Conservation (phyloP, 345 rosid species). For the Gossypium thurberi region DNA sequence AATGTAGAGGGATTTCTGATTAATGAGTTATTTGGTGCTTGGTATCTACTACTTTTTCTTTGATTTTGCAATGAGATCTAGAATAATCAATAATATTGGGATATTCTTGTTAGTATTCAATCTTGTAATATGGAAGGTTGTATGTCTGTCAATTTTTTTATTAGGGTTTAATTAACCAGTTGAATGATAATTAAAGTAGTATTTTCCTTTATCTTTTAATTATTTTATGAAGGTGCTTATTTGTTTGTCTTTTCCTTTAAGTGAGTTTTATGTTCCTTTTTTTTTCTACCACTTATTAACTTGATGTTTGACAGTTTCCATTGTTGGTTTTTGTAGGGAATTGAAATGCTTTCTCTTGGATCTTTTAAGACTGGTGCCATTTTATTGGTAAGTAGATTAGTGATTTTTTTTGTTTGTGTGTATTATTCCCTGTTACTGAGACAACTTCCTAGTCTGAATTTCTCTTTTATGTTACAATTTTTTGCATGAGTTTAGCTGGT, state of each 20-base stretch:
- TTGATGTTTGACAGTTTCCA: neutral
- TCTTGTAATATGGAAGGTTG: neutral
- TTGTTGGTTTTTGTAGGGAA: slow-evolving; percentile 52
- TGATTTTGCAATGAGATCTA: neutral
- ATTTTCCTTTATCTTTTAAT: neutral
- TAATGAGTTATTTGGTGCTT: slow-evolving; percentile 8
- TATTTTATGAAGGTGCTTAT: neutral
- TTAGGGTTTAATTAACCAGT: neutral
- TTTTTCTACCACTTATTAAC: neutral
- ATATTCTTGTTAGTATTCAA: neutral
- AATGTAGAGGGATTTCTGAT: neutral
- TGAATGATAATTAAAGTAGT: neutral
- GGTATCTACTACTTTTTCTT: neutral
- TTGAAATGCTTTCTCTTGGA: slow-evolving; percentile 99
- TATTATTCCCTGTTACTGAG: neutral
- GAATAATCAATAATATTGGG: neutral
- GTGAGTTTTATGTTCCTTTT: neutral
- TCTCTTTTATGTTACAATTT: neutral
- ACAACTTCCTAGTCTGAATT: neutral
- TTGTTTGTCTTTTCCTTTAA: neutral
- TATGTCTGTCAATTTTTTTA: neutral
- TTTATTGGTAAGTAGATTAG: slow-evolving; percentile 56
- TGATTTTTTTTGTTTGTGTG: neutral
- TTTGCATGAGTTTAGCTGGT: slow-evolving; percentile 1
- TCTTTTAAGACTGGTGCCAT: slow-evolving; percentile 98